phyloP scores from a whole-genome alignment of 2,329 filamentous ascomycete genomes.

The Paraphoma sp. region DNA sequence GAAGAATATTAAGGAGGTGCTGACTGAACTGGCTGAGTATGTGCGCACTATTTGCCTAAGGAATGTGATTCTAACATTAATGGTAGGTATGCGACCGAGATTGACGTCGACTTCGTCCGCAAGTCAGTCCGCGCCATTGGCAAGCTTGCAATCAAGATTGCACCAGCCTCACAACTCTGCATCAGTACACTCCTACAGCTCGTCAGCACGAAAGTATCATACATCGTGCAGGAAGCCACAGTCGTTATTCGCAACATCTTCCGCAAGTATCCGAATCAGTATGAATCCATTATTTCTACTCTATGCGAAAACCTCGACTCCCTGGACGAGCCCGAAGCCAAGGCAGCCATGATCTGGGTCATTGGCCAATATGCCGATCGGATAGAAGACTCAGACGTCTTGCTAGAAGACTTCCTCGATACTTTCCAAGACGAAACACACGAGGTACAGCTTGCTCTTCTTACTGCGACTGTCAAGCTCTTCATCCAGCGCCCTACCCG shows the following conservation, averaged over 20 bases:
- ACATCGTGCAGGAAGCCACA: conserved; percentile 98
- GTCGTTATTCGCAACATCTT: conserved; percentile 99
- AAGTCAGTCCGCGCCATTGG: conserved; percentile 98
- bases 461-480: conserved; percentile 96
- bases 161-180: conserved; percentile 86
- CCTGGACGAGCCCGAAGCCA: conserved; percentile 95
- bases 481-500: conserved; percentile 98
- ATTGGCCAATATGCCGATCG: conserved; percentile 97
- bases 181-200: conserved; percentile 92
- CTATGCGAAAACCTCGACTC: conserved; percentile 96
- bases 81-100: conserved; percentile 83
- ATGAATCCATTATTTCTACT: conserved; percentile 95
- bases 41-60: conserved; percentile 22
- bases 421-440: conserved; percentile 93
- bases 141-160: conserved; percentile 98
- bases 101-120: conserved; percentile 97
- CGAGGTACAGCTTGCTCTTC: conserved; percentile 90
- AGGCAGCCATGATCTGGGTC: conserved; percentile 99
- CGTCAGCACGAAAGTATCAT: conserved; percentile 96
- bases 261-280: conserved; percentile 98
- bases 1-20: conserved; percentile 91
- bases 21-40: conserved; percentile 90
- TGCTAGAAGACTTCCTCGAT: conserved; percentile 94
- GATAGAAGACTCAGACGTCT: conserved; percentile 93
- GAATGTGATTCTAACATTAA: neutral